phyloP scores from a whole-genome alignment of 2,329 filamentous ascomycete species.

The Eurotiales sp. region DNA sequence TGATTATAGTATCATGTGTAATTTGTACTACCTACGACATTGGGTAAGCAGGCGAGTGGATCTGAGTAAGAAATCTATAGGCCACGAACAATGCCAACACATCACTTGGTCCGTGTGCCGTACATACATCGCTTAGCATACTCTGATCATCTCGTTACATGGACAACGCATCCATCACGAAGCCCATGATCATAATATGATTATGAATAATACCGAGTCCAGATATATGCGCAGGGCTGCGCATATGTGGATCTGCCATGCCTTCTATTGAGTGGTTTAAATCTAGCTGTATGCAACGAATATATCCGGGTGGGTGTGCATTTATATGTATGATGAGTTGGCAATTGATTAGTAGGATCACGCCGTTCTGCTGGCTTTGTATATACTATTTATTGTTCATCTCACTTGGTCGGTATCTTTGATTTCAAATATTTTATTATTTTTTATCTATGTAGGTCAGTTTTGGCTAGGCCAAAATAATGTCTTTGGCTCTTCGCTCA shows the following conservation, averaged over 20 bases:
- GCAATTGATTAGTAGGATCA: not conserved
- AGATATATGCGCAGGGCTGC: not conserved
- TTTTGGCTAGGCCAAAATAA: too few species aligned
- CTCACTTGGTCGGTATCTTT: not conserved
- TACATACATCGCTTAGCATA: constrained; percentile 1
- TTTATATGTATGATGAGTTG: constrained; percentile 14
- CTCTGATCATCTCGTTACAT: not conserved
- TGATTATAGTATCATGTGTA: too few species aligned
- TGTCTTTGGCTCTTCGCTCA: too few species aligned
- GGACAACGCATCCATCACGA: constrained; percentile 1
- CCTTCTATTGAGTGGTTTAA: not conserved
- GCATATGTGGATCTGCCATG: not conserved
- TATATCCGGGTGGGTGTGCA: not conserved
- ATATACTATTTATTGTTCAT: not conserved
- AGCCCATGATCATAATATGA: not conserved
- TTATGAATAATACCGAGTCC: too few species aligned
- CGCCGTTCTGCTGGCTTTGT: not conserved
- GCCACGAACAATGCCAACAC: constrained; percentile 21
- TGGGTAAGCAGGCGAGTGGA: too few species aligned
- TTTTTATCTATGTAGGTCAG: too few species aligned
- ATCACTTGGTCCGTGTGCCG: constrained; percentile 22
- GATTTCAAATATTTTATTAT: too few species aligned
- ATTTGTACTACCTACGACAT: too few species aligned
- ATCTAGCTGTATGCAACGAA: not conserved
- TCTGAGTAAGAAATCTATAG: constrained; percentile 11